These are phyloP conservation scores for Talaromyces stipitatus DNA, from an alignment of 495 filamentous ascomycete species.

Conservation along the genomic window DNA sequence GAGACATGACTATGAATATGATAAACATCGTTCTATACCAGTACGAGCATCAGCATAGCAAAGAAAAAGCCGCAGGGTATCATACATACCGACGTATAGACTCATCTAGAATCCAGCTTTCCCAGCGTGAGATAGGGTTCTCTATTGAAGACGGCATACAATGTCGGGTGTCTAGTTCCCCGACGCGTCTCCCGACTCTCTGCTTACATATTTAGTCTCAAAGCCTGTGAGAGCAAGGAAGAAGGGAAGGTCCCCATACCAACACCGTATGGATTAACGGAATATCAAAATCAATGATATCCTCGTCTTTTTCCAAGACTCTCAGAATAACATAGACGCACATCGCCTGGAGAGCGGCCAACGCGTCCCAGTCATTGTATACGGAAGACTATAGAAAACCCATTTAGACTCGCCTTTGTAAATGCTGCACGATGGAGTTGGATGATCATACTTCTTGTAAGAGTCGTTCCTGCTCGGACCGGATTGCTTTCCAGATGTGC, in stretches of 20 bases:
- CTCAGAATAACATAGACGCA: not conserved
- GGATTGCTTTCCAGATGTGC: constrained; percentile 3
- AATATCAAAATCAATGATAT: not conserved
- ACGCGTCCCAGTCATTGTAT: not conserved
- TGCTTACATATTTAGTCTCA: not conserved
- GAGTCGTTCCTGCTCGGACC: not conserved
- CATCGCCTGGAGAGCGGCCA: not conserved
- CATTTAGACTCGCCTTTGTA: not conserved
- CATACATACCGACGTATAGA: not conserved
- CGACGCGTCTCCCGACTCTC: not conserved
- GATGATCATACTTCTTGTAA: not conserved
- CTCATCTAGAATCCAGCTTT: constrained; percentile 1
- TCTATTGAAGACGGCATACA: not conserved
- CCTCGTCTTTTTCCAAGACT: not conserved
- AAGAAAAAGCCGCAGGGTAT: not conserved
- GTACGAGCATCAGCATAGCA: not conserved
- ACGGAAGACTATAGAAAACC: not conserved
- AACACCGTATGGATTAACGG: not conserved
- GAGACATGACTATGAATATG: not conserved
- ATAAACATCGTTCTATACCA: constrained; percentile 1
- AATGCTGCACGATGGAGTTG: not conserved
- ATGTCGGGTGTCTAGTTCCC: not conserved
- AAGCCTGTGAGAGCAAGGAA: not conserved
- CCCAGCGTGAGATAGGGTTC: not conserved
- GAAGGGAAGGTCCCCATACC: not conserved